phyloP scores from a whole-genome alignment of 768 basidiomycete genomes.

The Suillus fuscotomentosus region DNA sequence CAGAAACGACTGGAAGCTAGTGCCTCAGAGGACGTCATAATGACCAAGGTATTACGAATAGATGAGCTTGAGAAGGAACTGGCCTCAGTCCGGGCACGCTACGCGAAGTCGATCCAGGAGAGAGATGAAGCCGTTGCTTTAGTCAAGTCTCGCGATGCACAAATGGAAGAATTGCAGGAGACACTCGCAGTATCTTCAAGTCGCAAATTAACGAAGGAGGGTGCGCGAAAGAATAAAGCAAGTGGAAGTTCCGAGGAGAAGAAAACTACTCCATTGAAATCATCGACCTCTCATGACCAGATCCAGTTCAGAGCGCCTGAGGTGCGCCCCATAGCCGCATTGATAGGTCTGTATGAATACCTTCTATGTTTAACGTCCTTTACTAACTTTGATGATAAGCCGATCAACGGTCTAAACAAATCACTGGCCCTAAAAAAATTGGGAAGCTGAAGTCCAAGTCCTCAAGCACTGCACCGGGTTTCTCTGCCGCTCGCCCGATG shows the following conservation, averaged over 20 bases:
- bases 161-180: not conserved
- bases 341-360: not conserved
- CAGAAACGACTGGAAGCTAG: not conserved
- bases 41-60: not conserved
- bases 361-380: too few species aligned
- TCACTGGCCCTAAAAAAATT: not conserved
- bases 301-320: not conserved
- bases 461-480: not conserved
- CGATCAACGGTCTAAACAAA: not conserved
- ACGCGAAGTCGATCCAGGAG: not conserved
- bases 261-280: not conserved
- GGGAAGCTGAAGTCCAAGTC: slow-evolving; percentile 1
- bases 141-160: not conserved
- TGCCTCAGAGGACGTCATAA: not conserved
- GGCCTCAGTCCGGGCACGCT: not conserved
- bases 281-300: not conserved
- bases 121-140: slow-evolving; percentile 3
- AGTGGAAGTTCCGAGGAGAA: not conserved
- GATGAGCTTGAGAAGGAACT: not conserved
- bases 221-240: not conserved
- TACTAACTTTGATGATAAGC: not conserved
- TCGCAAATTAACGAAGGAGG: not conserved
- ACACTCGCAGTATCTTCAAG: not conserved
- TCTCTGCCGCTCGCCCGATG: not conserved
- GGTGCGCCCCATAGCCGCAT: not conserved